Conservation (phyloP, 441 rosid genomes). For the Gossypium gossypioides region DNA sequence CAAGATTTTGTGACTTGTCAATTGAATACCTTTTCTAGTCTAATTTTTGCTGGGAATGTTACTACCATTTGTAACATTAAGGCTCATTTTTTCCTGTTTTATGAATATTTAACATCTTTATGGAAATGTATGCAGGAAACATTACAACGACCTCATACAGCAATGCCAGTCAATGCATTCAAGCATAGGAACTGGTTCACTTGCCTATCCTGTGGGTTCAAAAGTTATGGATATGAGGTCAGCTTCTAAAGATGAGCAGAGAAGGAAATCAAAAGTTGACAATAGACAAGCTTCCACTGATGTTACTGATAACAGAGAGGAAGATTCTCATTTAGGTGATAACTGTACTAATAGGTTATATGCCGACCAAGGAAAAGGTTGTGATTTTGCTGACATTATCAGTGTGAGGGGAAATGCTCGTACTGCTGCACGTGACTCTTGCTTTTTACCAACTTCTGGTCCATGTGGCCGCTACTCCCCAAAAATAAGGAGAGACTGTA, state of each 20-base stretch:
- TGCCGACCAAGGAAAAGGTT: slow-evolving; percentile 47
- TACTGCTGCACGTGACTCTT: slow-evolving; percentile 41
- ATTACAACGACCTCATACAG: slow-evolving; percentile 51
- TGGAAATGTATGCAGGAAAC: slow-evolving; percentile 49
- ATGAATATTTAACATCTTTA: slow-evolving; percentile 9
- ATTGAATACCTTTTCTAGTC: not conserved
- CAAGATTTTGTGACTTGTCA: not conserved
- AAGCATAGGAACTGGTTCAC: slow-evolving; percentile 87
- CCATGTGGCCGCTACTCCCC: slow-evolving; percentile 32
- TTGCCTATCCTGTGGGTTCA: slow-evolving; percentile 86
- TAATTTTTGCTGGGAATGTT: not conserved
- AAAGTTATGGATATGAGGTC: slow-evolving; percentile 91
- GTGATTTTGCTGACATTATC: slow-evolving; percentile 53
- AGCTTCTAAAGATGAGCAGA: slow-evolving; percentile 54
- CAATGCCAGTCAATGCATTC: slow-evolving; percentile 88
- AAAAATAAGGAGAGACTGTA: slow-evolving; percentile 27
- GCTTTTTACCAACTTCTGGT: slow-evolving; percentile 38
- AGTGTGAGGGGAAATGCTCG: slow-evolving; percentile 55
- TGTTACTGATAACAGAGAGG: slow-evolving; percentile 35
- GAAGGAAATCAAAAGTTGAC: slow-evolving; percentile 36
- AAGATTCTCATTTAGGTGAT: slow-evolving; percentile 39
- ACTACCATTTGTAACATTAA: not conserved
- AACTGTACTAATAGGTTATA: slow-evolving; percentile 46
- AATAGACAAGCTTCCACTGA: slow-evolving; percentile 35
- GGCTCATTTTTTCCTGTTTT: not conserved